Evolutionary conservation across 345 rosid genomes (phyloP).

Genomic region (Brassica napus): Da-Ae NC_063451.1:20124501-20125000

Average conservation of each 20-base stretch:
- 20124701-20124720: not conserved
- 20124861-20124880: conserved; percentile 16
- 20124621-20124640: conserved; percentile 66
- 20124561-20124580: conserved; percentile 51
- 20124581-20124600: conserved; percentile 68
- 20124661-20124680: conserved; percentile 26
- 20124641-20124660: conserved; percentile 50
- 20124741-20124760: conserved; percentile 13
- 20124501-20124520: conserved; percentile 58
- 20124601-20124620: conserved; percentile 48
- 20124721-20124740: conserved; percentile 24
- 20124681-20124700: not conserved
- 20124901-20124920: conserved; percentile 24
- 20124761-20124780: conserved; percentile 8
- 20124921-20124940: conserved; percentile 59
- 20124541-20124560: conserved; percentile 82
- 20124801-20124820: not conserved
- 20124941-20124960: conserved; percentile 93
- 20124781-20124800: not conserved
- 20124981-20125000: conserved; percentile 51
- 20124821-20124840: not conserved
- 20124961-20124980: conserved; percentile 84
- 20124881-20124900: conserved; percentile 26
- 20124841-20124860: conserved; percentile 18
- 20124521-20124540: conserved; percentile 80